Evolutionary conservation across 352 stramenopile species (phyloP).

Genomic region (Phytopythium montanum): DNA sequence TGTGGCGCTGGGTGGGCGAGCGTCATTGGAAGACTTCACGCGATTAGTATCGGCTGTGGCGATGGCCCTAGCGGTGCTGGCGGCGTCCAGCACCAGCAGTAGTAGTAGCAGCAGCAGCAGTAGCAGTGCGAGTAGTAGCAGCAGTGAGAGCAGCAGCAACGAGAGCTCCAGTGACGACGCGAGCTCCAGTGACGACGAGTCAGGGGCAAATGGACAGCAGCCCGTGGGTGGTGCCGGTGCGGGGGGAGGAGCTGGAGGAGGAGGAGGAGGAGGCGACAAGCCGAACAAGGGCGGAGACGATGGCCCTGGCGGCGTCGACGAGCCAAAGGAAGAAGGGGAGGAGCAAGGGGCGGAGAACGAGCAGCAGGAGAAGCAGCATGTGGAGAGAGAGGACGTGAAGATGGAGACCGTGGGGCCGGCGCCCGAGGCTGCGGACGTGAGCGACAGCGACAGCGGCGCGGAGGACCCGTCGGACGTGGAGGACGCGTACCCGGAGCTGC

Average conservation of each 20-base stretch:
- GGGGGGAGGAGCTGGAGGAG: conserved; percentile 1
- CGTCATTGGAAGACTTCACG: not conserved
- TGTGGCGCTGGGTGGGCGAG: no score
- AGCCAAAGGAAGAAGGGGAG: conserved; percentile 1
- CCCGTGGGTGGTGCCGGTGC: no score
- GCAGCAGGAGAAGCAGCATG: not conserved
- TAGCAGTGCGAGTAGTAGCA: conserved; percentile 23
- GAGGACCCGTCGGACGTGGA: conserved; percentile 59
- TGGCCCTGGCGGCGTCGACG: conserved; percentile 8
- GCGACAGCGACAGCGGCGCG: conserved; percentile 39
- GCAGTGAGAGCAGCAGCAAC: conserved; percentile 22
- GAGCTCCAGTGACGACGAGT: conserved; percentile 25
- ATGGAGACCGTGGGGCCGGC: not conserved
- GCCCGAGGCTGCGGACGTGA: conserved; percentile 1
- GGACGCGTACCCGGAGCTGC: conserved; percentile 54
- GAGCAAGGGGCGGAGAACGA: not conserved
- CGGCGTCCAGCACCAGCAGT: conserved; percentile 3
- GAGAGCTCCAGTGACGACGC: conserved; percentile 17
- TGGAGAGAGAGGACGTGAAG: not conserved
- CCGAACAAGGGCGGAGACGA: conserved; percentile 3
- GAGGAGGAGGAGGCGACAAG: conserved; percentile 6
- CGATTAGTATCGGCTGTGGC: not conserved
- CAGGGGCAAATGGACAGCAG: not conserved
- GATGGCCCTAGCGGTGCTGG: not conserved
- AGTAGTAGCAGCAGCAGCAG: conserved; percentile 23